These are phyloP conservation scores for Blastomyces silverae DNA, from an alignment of 2,329 filamentous ascomycete species.

Conservation along the genomic window DNA sequence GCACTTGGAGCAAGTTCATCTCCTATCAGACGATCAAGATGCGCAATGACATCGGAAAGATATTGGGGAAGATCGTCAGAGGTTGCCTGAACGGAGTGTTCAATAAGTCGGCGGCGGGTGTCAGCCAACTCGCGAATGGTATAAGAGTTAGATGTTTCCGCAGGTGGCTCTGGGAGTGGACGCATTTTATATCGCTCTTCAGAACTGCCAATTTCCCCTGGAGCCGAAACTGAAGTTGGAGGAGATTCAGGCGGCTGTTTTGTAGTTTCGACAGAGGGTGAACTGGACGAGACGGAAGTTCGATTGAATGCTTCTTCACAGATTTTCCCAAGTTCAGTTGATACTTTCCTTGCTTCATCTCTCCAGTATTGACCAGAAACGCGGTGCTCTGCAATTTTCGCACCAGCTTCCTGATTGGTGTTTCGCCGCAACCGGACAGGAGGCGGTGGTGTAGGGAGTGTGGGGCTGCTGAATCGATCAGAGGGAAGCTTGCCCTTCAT, in stretches of 20 bases:
- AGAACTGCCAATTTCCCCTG: conserved; percentile 25
- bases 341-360: conserved; percentile 77
- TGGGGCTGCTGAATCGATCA: conserved; percentile 33
- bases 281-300: conserved; percentile 50
- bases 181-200: conserved; percentile 30
- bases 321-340: conserved; percentile 75
- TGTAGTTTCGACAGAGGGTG: conserved; percentile 38
- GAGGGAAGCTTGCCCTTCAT: conserved; percentile 15
- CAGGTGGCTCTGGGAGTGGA: conserved; percentile 42
- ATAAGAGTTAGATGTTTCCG: conserved; percentile 47
- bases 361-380: conserved; percentile 51
- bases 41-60: conserved; percentile 54
- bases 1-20: conserved; percentile 29
- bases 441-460: conserved; percentile 37
- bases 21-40: conserved; percentile 53
- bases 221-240: conserved; percentile 41
- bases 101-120: conserved; percentile 52
- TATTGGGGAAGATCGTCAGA: conserved; percentile 44
- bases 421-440: conserved; percentile 32
- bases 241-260: conserved; percentile 48
- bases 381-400: conserved; percentile 39
- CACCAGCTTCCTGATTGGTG: conserved; percentile 26
- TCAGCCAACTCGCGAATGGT: conserved; percentile 52
- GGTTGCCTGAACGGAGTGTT: conserved; percentile 43
- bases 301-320: conserved; percentile 90